Conservation (phyloP, 768 basidiomycete species). For the Lactifluus rugatus region DNA sequence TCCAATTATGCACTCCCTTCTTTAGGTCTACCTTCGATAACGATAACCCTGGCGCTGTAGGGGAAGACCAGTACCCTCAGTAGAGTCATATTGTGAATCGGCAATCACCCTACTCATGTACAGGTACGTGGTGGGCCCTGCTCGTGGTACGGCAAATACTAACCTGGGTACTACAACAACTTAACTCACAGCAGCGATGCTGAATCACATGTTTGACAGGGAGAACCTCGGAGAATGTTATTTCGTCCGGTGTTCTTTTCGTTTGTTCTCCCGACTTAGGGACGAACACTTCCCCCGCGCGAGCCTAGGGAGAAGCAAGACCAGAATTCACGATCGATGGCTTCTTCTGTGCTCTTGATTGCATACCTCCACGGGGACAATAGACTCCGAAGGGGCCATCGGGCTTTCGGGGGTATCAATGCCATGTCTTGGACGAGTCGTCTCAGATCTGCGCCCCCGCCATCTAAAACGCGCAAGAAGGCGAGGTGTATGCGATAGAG, state of each 20-base stretch:
- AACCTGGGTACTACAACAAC: background rate
- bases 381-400: background rate
- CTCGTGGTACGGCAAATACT: background rate
- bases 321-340: background rate
- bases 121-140: background rate
- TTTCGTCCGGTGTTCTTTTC: background rate
- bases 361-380: background rate
- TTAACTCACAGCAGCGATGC: background rate
- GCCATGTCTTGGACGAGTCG: background rate
- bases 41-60: background rate
- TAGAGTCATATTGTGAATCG: background rate
- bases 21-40: background rate
- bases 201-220: background rate
- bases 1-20: background rate
- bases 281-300: background rate
- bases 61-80: background rate
- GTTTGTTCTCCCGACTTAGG: background rate
- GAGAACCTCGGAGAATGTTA: background rate
- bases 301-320: background rate
- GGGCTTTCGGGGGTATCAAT: background rate
- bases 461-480: background rate
- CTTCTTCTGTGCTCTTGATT: background rate
- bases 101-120: background rate
- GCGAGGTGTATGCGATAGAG: background rate
- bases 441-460: background rate